A percentile compares a stretch with the other conserved stretches of the same genome.
phyloP scores from a whole-genome alignment of 2,329 filamentous ascomycete species.

The Elsinoe batatas region DNA sequence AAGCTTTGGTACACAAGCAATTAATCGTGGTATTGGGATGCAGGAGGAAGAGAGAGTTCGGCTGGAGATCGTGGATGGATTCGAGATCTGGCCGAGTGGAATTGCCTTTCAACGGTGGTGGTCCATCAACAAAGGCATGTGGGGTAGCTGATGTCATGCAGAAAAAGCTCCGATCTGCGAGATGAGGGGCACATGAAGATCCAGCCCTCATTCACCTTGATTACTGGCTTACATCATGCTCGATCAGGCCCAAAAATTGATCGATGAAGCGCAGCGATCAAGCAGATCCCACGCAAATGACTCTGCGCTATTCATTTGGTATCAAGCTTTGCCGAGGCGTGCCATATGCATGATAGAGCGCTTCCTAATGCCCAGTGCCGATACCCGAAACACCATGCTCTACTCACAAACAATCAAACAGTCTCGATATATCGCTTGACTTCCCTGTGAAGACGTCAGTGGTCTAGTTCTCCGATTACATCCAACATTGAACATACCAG shows the following conservation, averaged over 20 bases:
- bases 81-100: background rate
- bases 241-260: background rate
- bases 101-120: background rate
- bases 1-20: background rate
- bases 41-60: background rate
- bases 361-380: background rate
- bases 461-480: background rate
- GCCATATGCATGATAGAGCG: background rate
- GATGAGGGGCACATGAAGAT: background rate
- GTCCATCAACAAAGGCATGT: background rate
- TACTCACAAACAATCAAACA: slow-evolving; percentile 19
- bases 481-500: slow-evolving; percentile 55
- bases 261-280: background rate
- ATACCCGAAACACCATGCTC: slow-evolving; percentile 6
- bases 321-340: slow-evolving; percentile 6
- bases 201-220: background rate
- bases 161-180: background rate
- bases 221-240: background rate
- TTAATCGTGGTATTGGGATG: background rate
- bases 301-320: background rate
- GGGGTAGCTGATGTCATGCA: slow-evolving; percentile 6
- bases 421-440: slow-evolving; percentile 32
- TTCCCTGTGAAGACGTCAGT: slow-evolving; percentile 24
- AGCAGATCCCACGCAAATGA: background rate
- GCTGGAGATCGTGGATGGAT: background rate